A percentile compares a stretch with the other conserved stretches of the same genome.
These are phyloP conservation scores for Pulicaria dysenterica DNA, from an alignment of 129 eudicot genomes.

Conservation along the genomic window DNA sequence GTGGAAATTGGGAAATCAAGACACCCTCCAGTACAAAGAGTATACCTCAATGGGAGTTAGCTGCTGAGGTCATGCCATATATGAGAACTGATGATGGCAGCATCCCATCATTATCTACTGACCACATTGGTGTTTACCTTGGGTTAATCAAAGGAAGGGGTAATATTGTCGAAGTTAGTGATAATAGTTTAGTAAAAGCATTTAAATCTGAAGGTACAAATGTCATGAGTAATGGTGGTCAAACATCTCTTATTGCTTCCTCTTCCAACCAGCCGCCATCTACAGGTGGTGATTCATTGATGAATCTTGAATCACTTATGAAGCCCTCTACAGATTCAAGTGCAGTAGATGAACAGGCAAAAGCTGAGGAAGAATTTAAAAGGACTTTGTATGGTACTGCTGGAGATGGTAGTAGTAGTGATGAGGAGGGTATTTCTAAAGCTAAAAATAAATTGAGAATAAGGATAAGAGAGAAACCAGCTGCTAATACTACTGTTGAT, in stretches of 20 bases:
- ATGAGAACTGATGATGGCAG: conserved; percentile 97
- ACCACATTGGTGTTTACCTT: conserved; percentile 91
- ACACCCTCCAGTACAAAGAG: conserved; percentile 79
- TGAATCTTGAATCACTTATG: conserved; percentile 80
- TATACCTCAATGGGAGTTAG: conserved; percentile 95
- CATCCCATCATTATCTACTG: conserved; percentile 85
- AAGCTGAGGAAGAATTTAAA: conserved; percentile 95
- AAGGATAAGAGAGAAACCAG: conserved; percentile 78
- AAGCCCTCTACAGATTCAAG: conserved; percentile 48
- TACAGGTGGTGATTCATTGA: conserved; percentile 50
- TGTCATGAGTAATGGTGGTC: conserved; percentile 49
- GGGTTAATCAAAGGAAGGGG: conserved; percentile 95
- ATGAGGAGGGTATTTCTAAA: conserved; percentile 85
- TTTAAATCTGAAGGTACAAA: conserved; percentile 52
- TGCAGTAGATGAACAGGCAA: conserved; percentile 73
- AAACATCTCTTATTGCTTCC: conserved; percentile 45
- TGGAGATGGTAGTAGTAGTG: conserved; percentile 91
- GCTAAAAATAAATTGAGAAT: conserved; percentile 59
- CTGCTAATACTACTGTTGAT: conserved; percentile 72
- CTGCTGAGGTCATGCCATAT: conserved; percentile 98
- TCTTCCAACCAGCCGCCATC: conserved; percentile 43
- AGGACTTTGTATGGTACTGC: conserved; percentile 63
- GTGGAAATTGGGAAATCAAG: conserved; percentile 97
- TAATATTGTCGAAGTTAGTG: conserved; percentile 79
- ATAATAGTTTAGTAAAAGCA: conserved; percentile 85